phyloP scores from a whole-genome alignment of 495 filamentous ascomycete species.

The Trichoderma virens region DNA sequence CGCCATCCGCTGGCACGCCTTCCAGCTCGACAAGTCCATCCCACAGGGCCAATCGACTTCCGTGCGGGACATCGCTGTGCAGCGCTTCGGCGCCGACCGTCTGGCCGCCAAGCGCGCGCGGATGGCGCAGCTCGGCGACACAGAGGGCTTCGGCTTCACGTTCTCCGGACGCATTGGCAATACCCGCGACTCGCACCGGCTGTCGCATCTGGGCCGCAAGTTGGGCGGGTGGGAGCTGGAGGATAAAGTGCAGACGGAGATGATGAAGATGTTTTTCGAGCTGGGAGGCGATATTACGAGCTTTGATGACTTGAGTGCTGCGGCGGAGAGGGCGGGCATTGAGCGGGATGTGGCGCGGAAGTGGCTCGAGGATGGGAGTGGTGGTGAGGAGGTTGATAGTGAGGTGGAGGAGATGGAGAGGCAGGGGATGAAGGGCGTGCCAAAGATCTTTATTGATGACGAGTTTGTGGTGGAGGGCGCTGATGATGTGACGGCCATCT shows the following conservation, averaged over 20 bases:
- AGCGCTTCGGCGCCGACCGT: constrained; percentile 44
- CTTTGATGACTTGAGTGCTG: constrained; percentile 48
- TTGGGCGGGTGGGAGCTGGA: constrained; percentile 44
- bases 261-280: constrained; percentile 73
- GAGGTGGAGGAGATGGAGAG: constrained; percentile 55
- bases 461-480: constrained; percentile 56
- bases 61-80: constrained; percentile 18
- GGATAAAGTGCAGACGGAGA: constrained; percentile 54
- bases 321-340: constrained; percentile 57
- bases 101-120: constrained; percentile 47
- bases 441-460: constrained; percentile 62
- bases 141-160: constrained; percentile 64
- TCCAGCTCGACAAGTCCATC: constrained; percentile 66
- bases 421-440: constrained; percentile 60
- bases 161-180: constrained; percentile 69
- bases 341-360: constrained; percentile 48
- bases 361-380: constrained; percentile 56
- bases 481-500: constrained; percentile 50
- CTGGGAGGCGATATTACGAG: constrained; percentile 69
- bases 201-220: constrained; percentile 63
- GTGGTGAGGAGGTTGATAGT: constrained; percentile 60
- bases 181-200: constrained; percentile 66
- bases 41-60: constrained; percentile 31
- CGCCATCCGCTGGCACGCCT: constrained; percentile 64
- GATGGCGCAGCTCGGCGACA: constrained; percentile 47